Evolutionary conservation across 306 rosid genomes (phyloP), one percentile per base, ranked within the genome.

Genomic region (Cucumis cinereus): DNA sequence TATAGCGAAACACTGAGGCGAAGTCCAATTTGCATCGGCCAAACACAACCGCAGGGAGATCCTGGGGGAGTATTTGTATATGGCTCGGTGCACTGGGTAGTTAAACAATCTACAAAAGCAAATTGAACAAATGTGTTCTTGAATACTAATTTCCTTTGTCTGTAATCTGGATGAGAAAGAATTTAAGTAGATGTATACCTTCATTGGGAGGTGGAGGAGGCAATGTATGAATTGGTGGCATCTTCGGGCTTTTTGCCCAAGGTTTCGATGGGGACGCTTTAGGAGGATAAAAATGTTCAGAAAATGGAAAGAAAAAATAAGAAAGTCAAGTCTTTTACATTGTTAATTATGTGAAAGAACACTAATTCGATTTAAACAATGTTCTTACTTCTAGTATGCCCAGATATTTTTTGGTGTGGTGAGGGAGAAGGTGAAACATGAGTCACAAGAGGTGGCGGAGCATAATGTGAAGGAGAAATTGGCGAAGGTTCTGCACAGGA

Each of bases 181-280:
- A 54, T 28, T 70, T 35, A 6, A 53, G 41, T 62, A 58, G 63
- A 60, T 74, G 67, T 80, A 23, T 83, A 90, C 99, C 97, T 85
- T 83, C 89, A 90, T 90, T 92, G 19, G 97, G 99, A 83, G 98
- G 98, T 61, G 98, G 98, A 61, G 97, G 97, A 60, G 98, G 98
- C 69, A 94, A 79, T 22, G 89, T 87, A 58, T 80, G 89, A 62
- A 86, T 64, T 24, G 63, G 91, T 72, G 96, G 81, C 60, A 43
- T 83, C 85, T 85, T 84, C 9, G 89, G 93, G 55, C 77, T 85
- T 83, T 77, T 74, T 30, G 85, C 58, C 28, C 80, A 58, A 79
- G 91, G 82, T 55, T 59, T 79, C 6, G 77, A 41, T 76, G 91
- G 87, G 62, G 89, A 84, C 60, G 56, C 72, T 73, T 81, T 73